Evolutionary conservation across 2,329 filamentous ascomycete genomes (phyloP).

Genomic region (Geosmithia putterillii): DNA sequence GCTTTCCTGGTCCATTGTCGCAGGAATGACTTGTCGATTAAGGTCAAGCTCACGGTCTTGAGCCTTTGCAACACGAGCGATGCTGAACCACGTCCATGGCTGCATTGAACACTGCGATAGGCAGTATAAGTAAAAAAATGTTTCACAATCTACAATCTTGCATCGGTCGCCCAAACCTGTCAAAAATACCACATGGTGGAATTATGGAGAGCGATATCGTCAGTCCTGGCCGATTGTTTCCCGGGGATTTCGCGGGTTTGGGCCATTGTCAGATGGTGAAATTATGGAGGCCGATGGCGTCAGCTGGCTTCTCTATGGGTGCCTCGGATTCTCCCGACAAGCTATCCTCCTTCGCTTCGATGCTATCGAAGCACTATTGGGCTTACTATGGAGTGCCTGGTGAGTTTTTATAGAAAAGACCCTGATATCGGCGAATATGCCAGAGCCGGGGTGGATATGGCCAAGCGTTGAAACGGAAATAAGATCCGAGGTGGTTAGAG

Average conservation of each 20-base stretch:
- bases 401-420: too few species aligned
- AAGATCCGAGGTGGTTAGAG: too few species aligned
- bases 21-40: not conserved
- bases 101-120: too few species aligned
- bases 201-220: not conserved
- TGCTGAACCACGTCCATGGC: not conserved
- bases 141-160: too few species aligned
- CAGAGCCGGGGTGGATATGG: too few species aligned
- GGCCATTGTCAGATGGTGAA: not conserved
- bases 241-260: not conserved
- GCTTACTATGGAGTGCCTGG: not conserved
- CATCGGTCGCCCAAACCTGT: not conserved
- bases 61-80: not conserved
- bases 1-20: slow-evolving; percentile 1
- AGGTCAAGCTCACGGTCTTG: not conserved
- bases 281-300: not conserved
- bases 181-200: not conserved
- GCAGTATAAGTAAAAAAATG: too few species aligned
- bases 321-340: not conserved
- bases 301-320: not conserved
- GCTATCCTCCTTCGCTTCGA: not conserved
- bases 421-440: too few species aligned
- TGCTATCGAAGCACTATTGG: not conserved
- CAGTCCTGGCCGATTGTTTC: not conserved
- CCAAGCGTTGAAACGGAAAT: too few species aligned